phyloP scores from a whole-genome alignment of 2,329 filamentous ascomycete species.

The Botrytis cinerea region DNA sequence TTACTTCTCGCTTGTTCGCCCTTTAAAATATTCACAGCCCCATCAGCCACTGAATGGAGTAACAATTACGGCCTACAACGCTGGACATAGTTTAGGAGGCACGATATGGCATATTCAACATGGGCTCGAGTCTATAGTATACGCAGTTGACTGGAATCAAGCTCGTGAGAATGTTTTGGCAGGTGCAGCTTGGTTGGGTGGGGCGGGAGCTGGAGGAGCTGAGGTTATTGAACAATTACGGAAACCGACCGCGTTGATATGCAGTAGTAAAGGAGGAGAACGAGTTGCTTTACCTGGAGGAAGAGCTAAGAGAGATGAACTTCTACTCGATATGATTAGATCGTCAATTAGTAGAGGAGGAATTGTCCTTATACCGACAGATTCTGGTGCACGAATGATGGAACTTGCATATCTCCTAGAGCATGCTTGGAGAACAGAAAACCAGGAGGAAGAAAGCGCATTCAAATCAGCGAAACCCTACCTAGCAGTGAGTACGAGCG shows the following conservation, averaged over 20 bases:
- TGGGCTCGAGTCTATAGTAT: conserved; percentile 93
- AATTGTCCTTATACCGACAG: conserved; percentile 88
- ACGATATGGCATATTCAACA: conserved; percentile 99
- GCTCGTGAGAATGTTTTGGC: conserved; percentile 93
- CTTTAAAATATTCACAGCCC: conserved; percentile 94
- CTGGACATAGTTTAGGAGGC: conserved; percentile 91
- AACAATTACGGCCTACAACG: conserved; percentile 94
- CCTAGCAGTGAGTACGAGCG: conserved; percentile 81
- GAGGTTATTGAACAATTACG: conserved; percentile 93
- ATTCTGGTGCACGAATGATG: conserved; percentile 91
- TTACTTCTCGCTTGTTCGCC: conserved; percentile 88
- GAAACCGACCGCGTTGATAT: conserved; percentile 91
- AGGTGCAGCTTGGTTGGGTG: conserved; percentile 90
- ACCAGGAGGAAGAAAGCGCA: conserved; percentile 52
- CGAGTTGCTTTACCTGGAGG: conserved; percentile 70
- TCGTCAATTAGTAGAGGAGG: conserved; percentile 78
- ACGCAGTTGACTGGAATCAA: conserved; percentile 98
- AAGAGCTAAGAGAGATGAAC: conserved; percentile 79
- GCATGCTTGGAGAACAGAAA: conserved; percentile 79
- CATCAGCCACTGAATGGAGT: conserved; percentile 91
- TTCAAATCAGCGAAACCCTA: conserved; percentile 66
- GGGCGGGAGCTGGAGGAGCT: conserved; percentile 74
- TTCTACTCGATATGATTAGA: conserved; percentile 79
- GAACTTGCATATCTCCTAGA: conserved; percentile 92
- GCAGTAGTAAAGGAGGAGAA: conserved; percentile 80